A percentile compares a stretch with the other conserved stretches of the same genome.
Evolutionary conservation across 805 yeast genomes (phyloP).

Genomic region (Kazachstania viticola): DNA sequence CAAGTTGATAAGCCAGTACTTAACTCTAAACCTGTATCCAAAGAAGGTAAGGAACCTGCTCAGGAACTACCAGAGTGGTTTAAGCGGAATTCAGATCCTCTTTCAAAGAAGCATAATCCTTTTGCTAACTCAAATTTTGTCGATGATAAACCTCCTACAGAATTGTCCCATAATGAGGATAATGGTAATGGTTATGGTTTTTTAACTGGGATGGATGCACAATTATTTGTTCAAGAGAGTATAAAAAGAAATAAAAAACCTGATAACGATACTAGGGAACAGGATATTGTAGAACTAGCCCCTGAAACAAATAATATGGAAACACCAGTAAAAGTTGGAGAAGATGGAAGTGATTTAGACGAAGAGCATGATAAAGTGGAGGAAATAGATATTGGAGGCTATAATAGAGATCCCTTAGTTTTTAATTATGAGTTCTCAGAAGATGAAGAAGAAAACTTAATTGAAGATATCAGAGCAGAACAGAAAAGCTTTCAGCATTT

Average conservation of each 20-base stretch:
- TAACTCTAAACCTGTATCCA: constrained; percentile 1
- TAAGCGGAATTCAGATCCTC: constrained; percentile 1
- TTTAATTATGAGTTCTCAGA: constrained; percentile 62
- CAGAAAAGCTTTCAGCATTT: constrained; percentile 62
- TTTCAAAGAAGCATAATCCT: constrained; percentile 8
- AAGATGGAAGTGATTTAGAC: background rate
- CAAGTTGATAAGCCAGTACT: too few species aligned
- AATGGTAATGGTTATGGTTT: constrained; percentile 6
- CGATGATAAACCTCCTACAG: constrained; percentile 5
- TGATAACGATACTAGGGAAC: background rate
- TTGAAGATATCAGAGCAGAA: constrained; percentile 54
- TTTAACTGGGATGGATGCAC: constrained; percentile 13
- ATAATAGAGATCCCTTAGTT: constrained; percentile 6
- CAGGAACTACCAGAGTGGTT: constrained; percentile 27
- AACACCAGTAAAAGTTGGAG: background rate
- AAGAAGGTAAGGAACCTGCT: constrained; percentile 3
- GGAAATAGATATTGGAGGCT: background rate
- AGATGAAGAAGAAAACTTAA: constrained; percentile 62
- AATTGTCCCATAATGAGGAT: constrained; percentile 1
- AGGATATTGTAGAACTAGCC: background rate
- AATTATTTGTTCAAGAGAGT: constrained; percentile 4
- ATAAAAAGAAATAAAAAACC: background rate
- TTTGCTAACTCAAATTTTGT: constrained; percentile 12
- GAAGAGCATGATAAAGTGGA: background rate
- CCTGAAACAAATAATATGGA: background rate